Evolutionary conservation across 2,329 filamentous ascomycete species (phyloP).

Genomic region (Phyllosticta citriasiana): DNA sequence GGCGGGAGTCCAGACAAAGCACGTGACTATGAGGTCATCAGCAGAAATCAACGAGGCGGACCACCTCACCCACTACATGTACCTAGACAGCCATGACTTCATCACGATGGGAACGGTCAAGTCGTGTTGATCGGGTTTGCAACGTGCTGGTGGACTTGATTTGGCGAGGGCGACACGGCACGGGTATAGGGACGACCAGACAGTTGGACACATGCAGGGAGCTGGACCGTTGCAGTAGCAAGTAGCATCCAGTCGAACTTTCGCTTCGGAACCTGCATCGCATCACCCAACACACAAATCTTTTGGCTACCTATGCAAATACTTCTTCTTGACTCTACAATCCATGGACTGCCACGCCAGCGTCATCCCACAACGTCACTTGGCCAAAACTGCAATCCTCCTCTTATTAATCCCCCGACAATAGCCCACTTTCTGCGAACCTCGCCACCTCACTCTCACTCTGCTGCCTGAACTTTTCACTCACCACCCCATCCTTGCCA

Average conservation of each 20-base stretch:
- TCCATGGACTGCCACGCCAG: slow-evolving; percentile 2
- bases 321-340: slow-evolving; percentile 1
- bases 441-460: not conserved
- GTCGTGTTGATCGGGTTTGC: not conserved
- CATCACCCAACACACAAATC: not conserved
- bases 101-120: not conserved
- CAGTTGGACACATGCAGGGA: not conserved
- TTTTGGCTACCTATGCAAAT: not conserved
- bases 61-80: no score
- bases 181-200: not conserved
- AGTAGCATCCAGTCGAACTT: not conserved
- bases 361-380: not conserved
- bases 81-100: not conserved
- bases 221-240: slow-evolving; percentile 1
- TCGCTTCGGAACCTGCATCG: not conserved
- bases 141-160: not conserved
- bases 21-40: not conserved
- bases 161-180: not conserved
- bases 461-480: not conserved
- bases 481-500: not conserved
- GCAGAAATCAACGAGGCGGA: not conserved
- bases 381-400: slow-evolving; percentile 1
- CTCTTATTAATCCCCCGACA: not conserved
- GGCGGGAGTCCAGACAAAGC: not conserved
- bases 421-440: not conserved